These are phyloP conservation scores for Mesotaenium endlicherianum DNA, from an alignment of 139 green algal species.

Conservation along the genomic window DNA sequence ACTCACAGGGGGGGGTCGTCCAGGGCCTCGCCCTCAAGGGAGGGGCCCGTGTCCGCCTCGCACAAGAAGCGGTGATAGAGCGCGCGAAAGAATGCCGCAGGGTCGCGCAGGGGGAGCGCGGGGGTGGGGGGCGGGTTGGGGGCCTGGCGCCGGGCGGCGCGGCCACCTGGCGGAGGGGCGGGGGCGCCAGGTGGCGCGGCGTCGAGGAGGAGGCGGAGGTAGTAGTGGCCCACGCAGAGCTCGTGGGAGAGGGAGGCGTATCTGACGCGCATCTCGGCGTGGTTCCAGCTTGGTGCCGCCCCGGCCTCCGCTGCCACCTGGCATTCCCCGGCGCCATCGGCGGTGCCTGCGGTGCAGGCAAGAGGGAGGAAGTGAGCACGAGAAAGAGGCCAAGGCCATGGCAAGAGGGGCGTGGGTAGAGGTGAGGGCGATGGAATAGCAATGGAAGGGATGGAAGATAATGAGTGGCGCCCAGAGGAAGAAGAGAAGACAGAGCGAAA, in stretches of 20 bases:
- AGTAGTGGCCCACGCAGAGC: conserved; percentile 80
- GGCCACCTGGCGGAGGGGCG: conserved; percentile 12
- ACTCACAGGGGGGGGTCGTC: not conserved
- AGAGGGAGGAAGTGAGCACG: no score
- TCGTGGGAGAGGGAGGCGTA: conserved; percentile 74
- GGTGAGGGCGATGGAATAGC: not conserved
- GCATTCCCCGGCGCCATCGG: no score
- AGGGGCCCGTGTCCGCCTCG: conserved; percentile 61
- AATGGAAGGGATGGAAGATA: not conserved
- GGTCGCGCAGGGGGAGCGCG: conserved; percentile 69
- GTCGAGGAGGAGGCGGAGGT: conserved; percentile 84
- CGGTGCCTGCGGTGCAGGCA: no score
- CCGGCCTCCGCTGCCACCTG: conserved; percentile 4
- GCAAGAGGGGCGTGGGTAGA: not conserved
- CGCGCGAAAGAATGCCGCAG: conserved; percentile 75
- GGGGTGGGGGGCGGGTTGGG: no score
- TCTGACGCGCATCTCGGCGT: conserved; percentile 75
- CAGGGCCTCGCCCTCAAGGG: not conserved
- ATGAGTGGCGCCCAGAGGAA: no score
- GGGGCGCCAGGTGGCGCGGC: not conserved
- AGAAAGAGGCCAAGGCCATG: no score
- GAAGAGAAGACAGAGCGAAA: not conserved
- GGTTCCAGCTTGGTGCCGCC: conserved; percentile 69
- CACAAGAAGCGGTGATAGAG: conserved; percentile 78
- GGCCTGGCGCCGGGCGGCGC: no score